Evolutionary conservation across 257 asterid species (phyloP).

Genomic region (Nicotiana paniculata): DNA sequence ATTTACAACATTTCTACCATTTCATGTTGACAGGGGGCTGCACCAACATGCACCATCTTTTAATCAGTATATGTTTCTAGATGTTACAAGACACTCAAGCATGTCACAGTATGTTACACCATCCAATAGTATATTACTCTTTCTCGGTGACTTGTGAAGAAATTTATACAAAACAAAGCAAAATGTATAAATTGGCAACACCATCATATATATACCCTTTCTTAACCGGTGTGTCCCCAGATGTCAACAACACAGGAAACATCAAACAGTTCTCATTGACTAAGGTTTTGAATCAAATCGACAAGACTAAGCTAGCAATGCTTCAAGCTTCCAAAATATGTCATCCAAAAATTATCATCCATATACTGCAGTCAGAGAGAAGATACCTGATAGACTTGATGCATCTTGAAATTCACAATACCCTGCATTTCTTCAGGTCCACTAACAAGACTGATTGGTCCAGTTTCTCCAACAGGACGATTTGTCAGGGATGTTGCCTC

Average conservation of each 20-base stretch:
- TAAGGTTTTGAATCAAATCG: neutral
- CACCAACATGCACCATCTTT: neutral
- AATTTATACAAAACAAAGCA: neutral
- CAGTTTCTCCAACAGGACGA: conserved; percentile 74
- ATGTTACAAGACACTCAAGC: neutral
- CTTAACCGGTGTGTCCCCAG: neutral
- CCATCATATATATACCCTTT: neutral
- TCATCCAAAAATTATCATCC: neutral
- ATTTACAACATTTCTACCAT: neutral
- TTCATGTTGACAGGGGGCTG: neutral
- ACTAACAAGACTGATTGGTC: conserved; percentile 47
- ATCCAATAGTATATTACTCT: neutral
- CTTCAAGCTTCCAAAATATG: neutral
- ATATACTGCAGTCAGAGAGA: conserved; percentile 4
- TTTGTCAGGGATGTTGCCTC: conserved; percentile 60
- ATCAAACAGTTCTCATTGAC: neutral
- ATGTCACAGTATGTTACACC: neutral
- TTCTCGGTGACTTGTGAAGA: neutral
- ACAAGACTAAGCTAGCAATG: neutral
- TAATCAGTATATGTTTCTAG: neutral
- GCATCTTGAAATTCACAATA: conserved; percentile 72
- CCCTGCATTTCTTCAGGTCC: conserved; percentile 76
- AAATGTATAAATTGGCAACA: neutral
- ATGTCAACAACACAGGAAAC: neutral
- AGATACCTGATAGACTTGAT: conserved; percentile 66